Evolutionary conservation across 768 basidiomycete species (phyloP), one percentile per base, ranked within the genome.

Genomic region (Suillus subluteus): DNA sequence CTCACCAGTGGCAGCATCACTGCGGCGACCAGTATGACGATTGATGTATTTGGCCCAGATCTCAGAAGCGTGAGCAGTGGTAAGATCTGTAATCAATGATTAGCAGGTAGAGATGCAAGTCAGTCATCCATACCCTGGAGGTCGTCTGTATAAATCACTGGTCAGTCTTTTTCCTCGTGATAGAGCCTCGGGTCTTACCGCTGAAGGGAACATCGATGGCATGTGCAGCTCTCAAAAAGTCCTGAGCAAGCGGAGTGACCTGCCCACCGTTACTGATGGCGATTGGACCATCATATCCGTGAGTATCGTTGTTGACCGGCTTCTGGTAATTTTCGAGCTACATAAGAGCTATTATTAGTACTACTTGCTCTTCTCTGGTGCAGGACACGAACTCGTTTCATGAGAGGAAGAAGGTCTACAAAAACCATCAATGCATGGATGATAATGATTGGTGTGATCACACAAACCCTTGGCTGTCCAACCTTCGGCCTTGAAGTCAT

Each of bases 1-100:
- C 73, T 41, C 71, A 86, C 87, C 88, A 55, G 88, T 88, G 3
- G 89, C 88, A 58, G 89, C 89, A 69, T 91, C 90, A 67, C 87
- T 89, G 62, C 89, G 87, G 68, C 90, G 81, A 66, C 90, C 90
- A 43, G 88, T 91, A 72, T 89, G 85, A 70, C 88, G 83, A 76
- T 90, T 90, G 82, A 91, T 89, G 73, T 90, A 91, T 74, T 91
- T 91, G 61, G 89, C 89, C 89, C 89, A 90, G 65, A 90, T 88
- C 75, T 90, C 90, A 64, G 89, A 83, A 30, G 80, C 88, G 69
- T 90, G 86, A 37, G 84, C 73, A 30, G 88, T 88, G 62, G 81
- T 76, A 48, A 89, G 80, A 75, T 90, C 89, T 83, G 64, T 23
- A 48, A 56, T 62, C 23, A 55, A 2, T 23, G 58, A n/a, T 72